Conservation (phyloP, 257 asterid genomes). For the Solanum paucissectum region DNA sequence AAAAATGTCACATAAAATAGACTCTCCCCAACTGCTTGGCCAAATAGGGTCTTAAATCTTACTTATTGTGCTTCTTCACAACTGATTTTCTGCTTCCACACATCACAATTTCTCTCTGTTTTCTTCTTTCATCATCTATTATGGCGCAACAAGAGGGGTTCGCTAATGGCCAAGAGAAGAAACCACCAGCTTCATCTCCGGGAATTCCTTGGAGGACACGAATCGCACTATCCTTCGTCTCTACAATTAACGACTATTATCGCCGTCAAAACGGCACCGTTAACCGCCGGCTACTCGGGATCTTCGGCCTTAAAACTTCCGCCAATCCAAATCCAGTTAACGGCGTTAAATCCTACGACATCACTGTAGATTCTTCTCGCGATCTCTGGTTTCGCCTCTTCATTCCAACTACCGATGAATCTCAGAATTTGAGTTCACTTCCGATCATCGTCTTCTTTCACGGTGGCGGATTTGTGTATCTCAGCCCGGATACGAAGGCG, state of each 20-base stretch:
- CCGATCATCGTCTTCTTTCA: conserved; percentile 73
- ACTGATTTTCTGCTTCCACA: not conserved
- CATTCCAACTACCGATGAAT: conserved; percentile 16
- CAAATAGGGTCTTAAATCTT: not conserved
- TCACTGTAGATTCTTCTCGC: conserved; percentile 48
- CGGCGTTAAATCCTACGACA: conserved; percentile 49
- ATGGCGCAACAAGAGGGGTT: not conserved
- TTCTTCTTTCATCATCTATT: not conserved
- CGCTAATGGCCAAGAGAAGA: not conserved
- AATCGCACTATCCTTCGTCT: conserved; percentile 21
- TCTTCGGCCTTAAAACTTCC: conserved; percentile 12
- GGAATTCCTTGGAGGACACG: conserved; percentile 49
- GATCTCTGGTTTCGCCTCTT: conserved; percentile 74
- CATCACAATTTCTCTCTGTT: not conserved
- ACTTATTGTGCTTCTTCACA: not conserved
- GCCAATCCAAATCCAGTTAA: conserved; percentile 32
- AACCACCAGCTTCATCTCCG: not conserved
- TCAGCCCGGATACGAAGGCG: conserved; percentile 31
- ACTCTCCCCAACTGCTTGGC: not conserved
- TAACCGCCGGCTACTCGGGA: conserved; percentile 38
- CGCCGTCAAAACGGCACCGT: conserved; percentile 58
- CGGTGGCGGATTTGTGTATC: conserved; percentile 72
- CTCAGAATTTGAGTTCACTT: conserved; percentile 18
- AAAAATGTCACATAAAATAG: too few species aligned
- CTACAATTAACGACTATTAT: conserved; percentile 20